Evolutionary conservation across 495 filamentous ascomycete species (phyloP), one percentile per base, ranked within the genome.

Genomic region (Neurospora sp.): DNA sequence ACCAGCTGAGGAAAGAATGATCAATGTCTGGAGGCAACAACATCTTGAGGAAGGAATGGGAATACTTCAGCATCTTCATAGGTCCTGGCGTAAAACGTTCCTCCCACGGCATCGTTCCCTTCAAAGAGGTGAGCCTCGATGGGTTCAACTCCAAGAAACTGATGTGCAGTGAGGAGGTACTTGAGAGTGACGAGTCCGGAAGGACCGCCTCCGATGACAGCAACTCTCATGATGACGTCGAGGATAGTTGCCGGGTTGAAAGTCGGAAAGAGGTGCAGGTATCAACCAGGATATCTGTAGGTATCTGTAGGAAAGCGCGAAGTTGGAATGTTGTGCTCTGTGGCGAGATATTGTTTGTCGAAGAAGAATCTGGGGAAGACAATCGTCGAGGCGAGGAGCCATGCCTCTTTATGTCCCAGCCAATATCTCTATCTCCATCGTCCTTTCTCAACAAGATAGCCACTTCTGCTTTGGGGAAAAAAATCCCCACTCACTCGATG

Each of bases 141-240:
- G 44, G 79, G 77, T 41, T 75, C 75, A 6, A 70, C 73, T 8
- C 74, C 75, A n/a, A 82, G 73, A 69, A 72, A 71, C 7, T 48
- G 59, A 72, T 84, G 78, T 1, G 82, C 79, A 8, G 74, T 73
- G 38, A 80, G 22, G 0, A 85, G 82, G 53, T 83, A 82, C 75
- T 85, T 86, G 40, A 85, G 77, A 39, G 82, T 84, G 22, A 84
- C 81, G 10, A 86, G 78, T 10, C 84, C 84, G 4, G 83, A 82
- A 40, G 84, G 81, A 68, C 84, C 84, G 59, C 78, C 83, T 42
- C 84, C 84, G 77, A 84, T 79, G 70, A 84, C 77, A 38, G 83
- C 81, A 41, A 83, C 81, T 38, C 70, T 76, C 75, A 74, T 76
- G 9, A n/a, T 71, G 27, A 35, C 5, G 5, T 16, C 27, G 14